Base-by-base conservation (phyloP, 2,329 filamentous ascomycete species). In the Cytospora chrysosperma region DNA sequence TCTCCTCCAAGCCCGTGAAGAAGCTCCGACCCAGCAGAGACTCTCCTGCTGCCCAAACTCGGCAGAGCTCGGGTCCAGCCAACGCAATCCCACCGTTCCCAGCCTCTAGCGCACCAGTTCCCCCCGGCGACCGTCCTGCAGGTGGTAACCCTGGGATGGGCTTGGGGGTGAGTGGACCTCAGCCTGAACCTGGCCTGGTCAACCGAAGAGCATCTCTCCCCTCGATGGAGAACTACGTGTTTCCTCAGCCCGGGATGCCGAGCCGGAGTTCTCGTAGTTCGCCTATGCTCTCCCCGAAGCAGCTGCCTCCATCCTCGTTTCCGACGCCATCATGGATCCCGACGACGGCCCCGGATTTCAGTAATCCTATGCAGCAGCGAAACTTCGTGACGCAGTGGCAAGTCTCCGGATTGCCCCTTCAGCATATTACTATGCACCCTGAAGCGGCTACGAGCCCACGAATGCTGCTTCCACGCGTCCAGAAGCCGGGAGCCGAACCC, bases 1-100 rank as follows among this genome's bases (percentile, higher is more conserved):
- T 68, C 49, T 68, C 67, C 28, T 61, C 64, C 24, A 65, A 68
- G 32, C 59, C 63, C 1, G 65, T 68, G 27, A 68, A 68, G 61
- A 68, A 66, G 47, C 50, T 43, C 21, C 61, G 65, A 26, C 26
- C 27, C 49, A 64, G 64, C 58, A 54, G 40, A 30, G 64, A 66
- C 1, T 19, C 55, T 24, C 17, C 50, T 27, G 30, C 55, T 4
- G 24, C 57, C 8, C 53, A 62, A 7, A 34, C 32, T 9, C 37
- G 56, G 34, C 52, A 37, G 28, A 26, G 10, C 21, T 21, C 26
- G 17, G n/a, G 60, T 8, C 30, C 26, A 21, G 24, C 28, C 40
- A 56, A 47, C 26, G n/a, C 24, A 28, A 32, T 19, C n/a, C 26
- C 21, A 26, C 43, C 52, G 28, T 27, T 24, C 6, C 49, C 17